A percentile compares a stretch with the other conserved stretches of the same genome.
These are phyloP conservation scores for Musa schizocarpa DNA, from an alignment of 176 grass and related monocot species.

Conservation along the genomic window DNA sequence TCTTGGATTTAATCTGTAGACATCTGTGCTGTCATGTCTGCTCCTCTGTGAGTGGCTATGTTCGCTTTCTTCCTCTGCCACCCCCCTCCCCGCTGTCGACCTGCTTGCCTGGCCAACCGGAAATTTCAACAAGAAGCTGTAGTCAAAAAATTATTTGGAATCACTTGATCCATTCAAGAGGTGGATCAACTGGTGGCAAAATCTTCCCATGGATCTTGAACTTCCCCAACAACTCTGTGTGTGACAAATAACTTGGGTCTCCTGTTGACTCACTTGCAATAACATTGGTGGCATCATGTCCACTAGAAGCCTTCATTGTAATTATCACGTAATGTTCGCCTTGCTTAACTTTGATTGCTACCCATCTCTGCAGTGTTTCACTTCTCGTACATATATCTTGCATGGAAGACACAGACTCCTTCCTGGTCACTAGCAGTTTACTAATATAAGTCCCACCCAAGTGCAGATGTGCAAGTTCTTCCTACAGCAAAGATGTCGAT, in stretches of 20 bases:
- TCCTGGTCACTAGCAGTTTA: constrained; percentile 18
- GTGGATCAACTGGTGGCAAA: not conserved
- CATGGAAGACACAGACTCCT: not conserved
- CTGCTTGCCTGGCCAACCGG: not conserved
- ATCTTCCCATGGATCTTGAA: not conserved
- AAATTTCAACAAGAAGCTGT: not conserved
- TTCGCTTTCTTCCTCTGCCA: too few relatives aligned
- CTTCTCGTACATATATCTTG: constrained; percentile 1
- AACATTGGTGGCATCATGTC: not conserved
- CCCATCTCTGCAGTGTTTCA: not conserved
- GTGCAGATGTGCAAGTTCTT: constrained; percentile 99
- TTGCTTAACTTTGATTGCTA: not conserved
- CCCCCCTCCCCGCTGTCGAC: not conserved
- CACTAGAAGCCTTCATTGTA: not conserved
- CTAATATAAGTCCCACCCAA: constrained; percentile 49
- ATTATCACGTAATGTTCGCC: not conserved
- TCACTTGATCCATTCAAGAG: not conserved
- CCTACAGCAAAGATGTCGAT: constrained; percentile 97
- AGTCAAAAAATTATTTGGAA: too few relatives aligned
- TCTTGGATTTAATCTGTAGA: too few relatives aligned
- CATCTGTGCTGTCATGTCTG: too few relatives aligned
- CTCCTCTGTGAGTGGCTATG: too few relatives aligned
- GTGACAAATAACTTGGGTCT: too few relatives aligned
- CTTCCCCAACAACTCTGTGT: not conserved
- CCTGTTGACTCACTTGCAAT: not conserved